phyloP scores from a whole-genome alignment of 495 filamentous ascomycete species.

The Friedmanniomyces simplex region DNA sequence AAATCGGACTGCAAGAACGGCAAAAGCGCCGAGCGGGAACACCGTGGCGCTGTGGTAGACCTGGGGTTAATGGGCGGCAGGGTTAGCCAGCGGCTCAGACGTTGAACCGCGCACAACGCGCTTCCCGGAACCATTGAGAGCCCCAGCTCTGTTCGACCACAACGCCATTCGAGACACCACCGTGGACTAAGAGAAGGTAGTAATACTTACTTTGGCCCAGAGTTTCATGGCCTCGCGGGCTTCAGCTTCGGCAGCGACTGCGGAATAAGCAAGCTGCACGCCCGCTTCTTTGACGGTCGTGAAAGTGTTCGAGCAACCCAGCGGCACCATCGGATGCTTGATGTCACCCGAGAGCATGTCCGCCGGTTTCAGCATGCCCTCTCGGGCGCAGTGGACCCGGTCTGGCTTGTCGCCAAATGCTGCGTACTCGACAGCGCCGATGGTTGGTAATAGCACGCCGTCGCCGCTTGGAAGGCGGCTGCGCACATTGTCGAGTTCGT shows the following conservation, averaged over 20 bases:
- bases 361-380: not conserved
- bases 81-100: too few species aligned
- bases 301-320: not conserved
- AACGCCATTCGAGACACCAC: too few species aligned
- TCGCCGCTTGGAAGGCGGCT: constrained; percentile 3
- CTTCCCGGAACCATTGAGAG: too few species aligned
- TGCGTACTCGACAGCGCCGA: not conserved
- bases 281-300: not conserved
- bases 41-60: not conserved
- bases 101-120: too few species aligned
- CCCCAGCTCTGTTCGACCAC: too few species aligned
- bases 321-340: not conserved
- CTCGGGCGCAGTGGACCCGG: not conserved
- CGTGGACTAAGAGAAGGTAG: too few species aligned
- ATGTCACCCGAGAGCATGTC: not conserved
- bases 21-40: not conserved
- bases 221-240: not conserved
- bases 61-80: too few species aligned
- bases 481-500: not conserved
- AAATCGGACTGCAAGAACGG: constrained; percentile 1
- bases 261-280: constrained; percentile 4
- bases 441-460: not conserved
- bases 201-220: not conserved
- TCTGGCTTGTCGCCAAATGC: not conserved
- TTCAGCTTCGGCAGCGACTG: not conserved